phyloP scores from a whole-genome alignment of 75 land plant species.

The Adiantum capillusveneris region DNA sequence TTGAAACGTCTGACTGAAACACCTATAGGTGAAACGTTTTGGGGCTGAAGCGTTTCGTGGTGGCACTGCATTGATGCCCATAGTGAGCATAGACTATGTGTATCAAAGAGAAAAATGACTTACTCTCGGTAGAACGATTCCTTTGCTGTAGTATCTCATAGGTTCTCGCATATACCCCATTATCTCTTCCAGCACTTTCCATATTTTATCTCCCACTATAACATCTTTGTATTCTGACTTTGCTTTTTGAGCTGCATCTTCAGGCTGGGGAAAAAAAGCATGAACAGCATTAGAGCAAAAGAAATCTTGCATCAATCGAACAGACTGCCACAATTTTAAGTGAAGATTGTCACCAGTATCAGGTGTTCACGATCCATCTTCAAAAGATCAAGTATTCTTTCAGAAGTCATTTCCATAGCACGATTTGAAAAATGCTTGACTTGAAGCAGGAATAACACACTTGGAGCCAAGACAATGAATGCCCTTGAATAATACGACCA shows the following conservation, averaged over 20 bases:
- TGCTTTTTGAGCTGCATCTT: conserved; percentile 41
- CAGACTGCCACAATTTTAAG: no score
- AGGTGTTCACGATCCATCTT: conserved; percentile 25
- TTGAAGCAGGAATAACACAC: conserved; percentile 41
- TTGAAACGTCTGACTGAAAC: no score
- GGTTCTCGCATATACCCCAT: conserved; percentile 86
- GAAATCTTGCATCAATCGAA: no score
- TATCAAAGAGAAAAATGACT: conserved; percentile 6
- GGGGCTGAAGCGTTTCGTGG: no score
- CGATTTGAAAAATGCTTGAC: conserved; percentile 11
- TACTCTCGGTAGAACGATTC: conserved; percentile 79
- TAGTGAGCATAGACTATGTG: background rate
- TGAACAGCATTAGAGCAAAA: background rate
- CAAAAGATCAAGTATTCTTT: conserved; percentile 34
- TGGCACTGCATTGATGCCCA: no score
- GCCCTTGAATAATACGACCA: conserved; percentile 56
- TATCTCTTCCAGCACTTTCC: conserved; percentile 86
- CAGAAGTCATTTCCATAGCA: conserved; percentile 17
- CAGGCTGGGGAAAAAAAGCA: conserved; percentile 44
- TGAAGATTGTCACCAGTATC: conserved; percentile 22
- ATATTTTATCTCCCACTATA: conserved; percentile 79
- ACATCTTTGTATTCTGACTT: conserved; percentile 69
- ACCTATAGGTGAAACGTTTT: no score
- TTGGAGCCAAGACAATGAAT: conserved; percentile 61
- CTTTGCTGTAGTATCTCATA: conserved; percentile 59